A percentile compares a stretch with the other conserved stretches of the same genome.
Evolutionary conservation across 768 basidiomycete genomes (phyloP).

Genomic region (Lactifluus piperatus): DNA sequence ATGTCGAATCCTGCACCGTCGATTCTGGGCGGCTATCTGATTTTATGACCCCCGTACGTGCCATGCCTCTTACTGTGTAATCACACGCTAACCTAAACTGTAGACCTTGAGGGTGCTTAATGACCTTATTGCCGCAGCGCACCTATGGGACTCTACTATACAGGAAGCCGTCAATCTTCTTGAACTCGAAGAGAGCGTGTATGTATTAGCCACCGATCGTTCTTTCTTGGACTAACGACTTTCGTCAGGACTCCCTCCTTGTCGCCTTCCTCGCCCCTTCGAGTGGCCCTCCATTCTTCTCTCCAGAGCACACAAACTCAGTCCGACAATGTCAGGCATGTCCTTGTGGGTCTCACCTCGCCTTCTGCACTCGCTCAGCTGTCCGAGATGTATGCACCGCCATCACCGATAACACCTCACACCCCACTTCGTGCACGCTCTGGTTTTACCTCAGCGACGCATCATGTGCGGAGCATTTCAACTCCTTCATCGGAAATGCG

Average conservation of each 20-base stretch:
- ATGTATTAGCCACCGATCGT: slow-evolving; percentile 10
- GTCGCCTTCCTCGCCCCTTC: slow-evolving; percentile 47
- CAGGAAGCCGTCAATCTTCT: slow-evolving; percentile 57
- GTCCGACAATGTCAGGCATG: slow-evolving; percentile 73
- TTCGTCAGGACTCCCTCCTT: slow-evolving; percentile 36
- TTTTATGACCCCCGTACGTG: slow-evolving; percentile 9
- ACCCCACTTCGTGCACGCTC: slow-evolving; percentile 32
- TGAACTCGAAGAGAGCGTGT: slow-evolving; percentile 68
- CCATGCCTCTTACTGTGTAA: background rate
- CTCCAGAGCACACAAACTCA: slow-evolving; percentile 70
- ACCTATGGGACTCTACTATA: slow-evolving; percentile 66
- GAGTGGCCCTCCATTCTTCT: slow-evolving; percentile 63
- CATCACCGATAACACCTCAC: slow-evolving; percentile 41
- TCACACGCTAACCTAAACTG: background rate
- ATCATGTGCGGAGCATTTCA: slow-evolving; percentile 25
- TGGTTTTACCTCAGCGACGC: slow-evolving; percentile 30
- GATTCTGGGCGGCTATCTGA: background rate
- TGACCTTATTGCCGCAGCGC: slow-evolving; percentile 57
- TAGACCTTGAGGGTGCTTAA: slow-evolving; percentile 61
- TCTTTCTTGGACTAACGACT: slow-evolving; percentile 20
- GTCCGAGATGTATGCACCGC: slow-evolving; percentile 83
- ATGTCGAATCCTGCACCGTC: background rate
- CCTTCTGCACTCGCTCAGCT: slow-evolving; percentile 67
- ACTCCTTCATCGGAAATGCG: slow-evolving; percentile 39
- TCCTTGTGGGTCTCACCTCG: slow-evolving; percentile 67